Percentiles rank a stretch among this genome's conserved stretches.
Evolutionary conservation across 2,329 filamentous ascomycete genomes (phyloP).

Genomic region (Hypoxylon sp.): DNA sequence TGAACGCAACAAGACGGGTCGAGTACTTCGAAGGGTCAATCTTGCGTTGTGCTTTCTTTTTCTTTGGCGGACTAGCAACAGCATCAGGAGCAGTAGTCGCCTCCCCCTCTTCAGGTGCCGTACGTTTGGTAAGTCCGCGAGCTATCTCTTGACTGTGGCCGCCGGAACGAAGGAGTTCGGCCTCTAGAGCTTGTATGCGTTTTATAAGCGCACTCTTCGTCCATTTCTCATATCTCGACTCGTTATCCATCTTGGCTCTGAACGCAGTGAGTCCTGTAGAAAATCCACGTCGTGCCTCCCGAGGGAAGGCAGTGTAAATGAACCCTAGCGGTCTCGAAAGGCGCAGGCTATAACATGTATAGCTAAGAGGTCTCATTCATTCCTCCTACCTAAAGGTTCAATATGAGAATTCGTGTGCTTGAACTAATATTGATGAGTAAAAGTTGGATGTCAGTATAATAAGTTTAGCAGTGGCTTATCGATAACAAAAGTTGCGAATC

Average conservation of each 20-base stretch:
- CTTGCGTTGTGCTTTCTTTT: slow-evolving; percentile 61
- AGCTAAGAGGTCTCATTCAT: slow-evolving; percentile 49
- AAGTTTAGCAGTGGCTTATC: slow-evolving; percentile 43
- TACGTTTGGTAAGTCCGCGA: neutral
- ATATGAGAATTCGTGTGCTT: neutral
- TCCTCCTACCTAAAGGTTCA: neutral
- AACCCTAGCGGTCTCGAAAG: slow-evolving; percentile 35
- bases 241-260: slow-evolving; percentile 46
- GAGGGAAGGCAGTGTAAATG: slow-evolving; percentile 28
- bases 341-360: slow-evolving; percentile 47
- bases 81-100: neutral
- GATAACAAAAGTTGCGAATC: slow-evolving; percentile 42
- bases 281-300: slow-evolving; percentile 42
- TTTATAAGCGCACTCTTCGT: slow-evolving; percentile 76
- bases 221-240: slow-evolving; percentile 74
- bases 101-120: neutral
- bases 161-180: slow-evolving; percentile 57
- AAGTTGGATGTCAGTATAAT: slow-evolving; percentile 25
- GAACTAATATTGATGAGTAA: slow-evolving; percentile 17
- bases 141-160: slow-evolving; percentile 14
- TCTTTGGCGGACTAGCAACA: slow-evolving; percentile 47
- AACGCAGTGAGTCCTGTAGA: slow-evolving; percentile 40
- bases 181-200: slow-evolving; percentile 77
- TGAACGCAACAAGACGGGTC: slow-evolving; percentile 88
- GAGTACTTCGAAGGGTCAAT: slow-evolving; percentile 87